Base-by-base conservation (phyloP, 805 yeast species). In the Starmerella sp. region DNA sequence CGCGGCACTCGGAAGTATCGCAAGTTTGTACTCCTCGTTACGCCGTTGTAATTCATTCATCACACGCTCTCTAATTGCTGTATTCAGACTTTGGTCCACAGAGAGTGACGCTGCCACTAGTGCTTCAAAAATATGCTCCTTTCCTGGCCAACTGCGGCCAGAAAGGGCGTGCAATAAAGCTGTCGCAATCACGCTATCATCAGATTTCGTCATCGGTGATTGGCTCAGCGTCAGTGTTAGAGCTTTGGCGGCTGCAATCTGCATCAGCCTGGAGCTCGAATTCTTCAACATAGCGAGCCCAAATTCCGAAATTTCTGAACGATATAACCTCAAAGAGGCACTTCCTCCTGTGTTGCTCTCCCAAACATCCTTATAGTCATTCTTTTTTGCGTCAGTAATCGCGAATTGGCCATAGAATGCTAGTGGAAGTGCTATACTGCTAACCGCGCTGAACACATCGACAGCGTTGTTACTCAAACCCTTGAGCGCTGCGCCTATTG, bases 71-170 rank as follows among this genome's bases (percentile, higher is more conserved):
- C 69, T 69, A 7, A 84, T 68, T 29, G 61, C 66, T 1, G 66
- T 67, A 35, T 71, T 65, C 6, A 79, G 46, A 0, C 7, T 37
- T 22, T 13, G 82, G 60, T 45, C 65, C 71, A 0, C 60, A 62
- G 48, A 73, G 68, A 8, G 80, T 63, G 48, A 54, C 9, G 85
- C 73, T 1, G 79, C 69, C 0, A 86, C 84, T 53, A 90, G 70
- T 0, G 96, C 86, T 38, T 79, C 80, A 17, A 88, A 71, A 1
- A 93, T 76, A 32, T 74, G 68, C 61, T 89, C 96, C 63, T 91
- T 91, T 6, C 97, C 97, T 14, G 76, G 75, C 93, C 96, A 91
- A 9, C 91, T 78, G 57, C 95, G 79, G 0, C 96, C 96, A 54
- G 75, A 73, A 54, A 82, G 74, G 0, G 95, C 80, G 32, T 75